A percentile compares a stretch with the other conserved stretches of the same genome.
Evolutionary conservation across 371 early-diverging fungal species (phyloP).

Genomic region (Coemansia sp.): DNA sequence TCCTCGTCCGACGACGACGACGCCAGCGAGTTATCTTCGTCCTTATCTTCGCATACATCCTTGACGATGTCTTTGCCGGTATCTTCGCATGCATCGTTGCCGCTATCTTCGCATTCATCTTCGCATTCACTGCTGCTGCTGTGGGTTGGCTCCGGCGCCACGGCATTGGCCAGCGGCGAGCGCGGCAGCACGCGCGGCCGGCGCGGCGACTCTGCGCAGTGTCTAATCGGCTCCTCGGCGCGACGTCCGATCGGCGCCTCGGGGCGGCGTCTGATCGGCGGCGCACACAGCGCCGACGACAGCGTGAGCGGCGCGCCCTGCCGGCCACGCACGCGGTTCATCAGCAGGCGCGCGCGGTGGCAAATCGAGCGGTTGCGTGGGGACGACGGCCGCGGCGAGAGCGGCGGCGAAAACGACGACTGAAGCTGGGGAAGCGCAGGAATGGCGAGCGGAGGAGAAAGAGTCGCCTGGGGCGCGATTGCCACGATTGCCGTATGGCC

Average conservation of each 20-base stretch:
- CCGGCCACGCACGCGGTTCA: conserved; percentile 25
- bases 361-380: conserved; percentile 48
- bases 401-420: conserved; percentile 47
- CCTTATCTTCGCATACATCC: too few relatives aligned
- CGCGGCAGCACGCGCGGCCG: conserved; percentile 40
- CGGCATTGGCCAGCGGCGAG: conserved; percentile 41
- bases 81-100: too few relatives aligned
- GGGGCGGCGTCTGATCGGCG: neutral
- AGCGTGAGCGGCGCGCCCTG: conserved; percentile 13
- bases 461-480: conserved; percentile 20
- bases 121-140: too few relatives aligned
- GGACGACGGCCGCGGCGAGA: conserved; percentile 30
- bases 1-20: conserved; percentile 36
- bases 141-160: neutral
- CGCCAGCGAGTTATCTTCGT: too few relatives aligned
- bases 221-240: too few relatives aligned
- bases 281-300: conserved; percentile 25
- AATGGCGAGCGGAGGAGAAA: conserved; percentile 9
- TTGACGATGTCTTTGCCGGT: too few relatives aligned
- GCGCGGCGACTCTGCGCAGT: too few relatives aligned
- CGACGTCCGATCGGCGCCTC: too few relatives aligned
- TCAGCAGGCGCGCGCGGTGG: conserved; percentile 31
- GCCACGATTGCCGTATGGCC: conserved; percentile 11
- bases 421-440: conserved; percentile 17
- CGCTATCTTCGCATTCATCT: too few relatives aligned